These are phyloP conservation scores for Leccinum fallax DNA, from an alignment of 1,284 basidiomycete genomes.

Conservation along the genomic window DNA sequence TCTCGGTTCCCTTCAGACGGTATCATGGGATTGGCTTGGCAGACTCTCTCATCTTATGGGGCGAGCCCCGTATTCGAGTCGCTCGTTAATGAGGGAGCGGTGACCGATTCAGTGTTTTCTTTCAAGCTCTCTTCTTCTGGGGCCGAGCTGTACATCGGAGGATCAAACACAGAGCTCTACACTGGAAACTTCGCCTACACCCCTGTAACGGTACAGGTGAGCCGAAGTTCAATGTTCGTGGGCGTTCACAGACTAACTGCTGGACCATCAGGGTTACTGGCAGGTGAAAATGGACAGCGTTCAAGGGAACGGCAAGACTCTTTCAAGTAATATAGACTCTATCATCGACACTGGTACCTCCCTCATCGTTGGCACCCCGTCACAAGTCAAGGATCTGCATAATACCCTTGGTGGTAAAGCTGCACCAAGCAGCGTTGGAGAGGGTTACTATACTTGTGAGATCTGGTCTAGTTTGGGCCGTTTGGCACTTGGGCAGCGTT, in stretches of 20 bases:
- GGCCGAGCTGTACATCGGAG: constrained; percentile 46
- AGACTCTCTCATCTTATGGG: neutral
- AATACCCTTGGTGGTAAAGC: constrained; percentile 9
- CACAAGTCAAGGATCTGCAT: constrained; percentile 46
- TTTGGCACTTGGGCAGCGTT: neutral
- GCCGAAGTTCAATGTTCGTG: neutral
- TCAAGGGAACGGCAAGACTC: constrained; percentile 8
- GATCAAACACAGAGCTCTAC: constrained; percentile 24
- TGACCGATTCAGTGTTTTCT: constrained; percentile 34
- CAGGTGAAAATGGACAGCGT: constrained; percentile 29
- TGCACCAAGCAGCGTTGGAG: constrained; percentile 5
- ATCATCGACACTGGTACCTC: constrained; percentile 50
- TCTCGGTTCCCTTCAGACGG: neutral
- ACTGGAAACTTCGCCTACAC: constrained; percentile 20
- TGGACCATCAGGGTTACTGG: constrained; percentile 32
- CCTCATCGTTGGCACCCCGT: constrained; percentile 49
- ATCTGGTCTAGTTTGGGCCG: neutral
- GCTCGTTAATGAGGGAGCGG: neutral
- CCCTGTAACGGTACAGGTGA: constrained; percentile 17
- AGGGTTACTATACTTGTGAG: constrained; percentile 21
- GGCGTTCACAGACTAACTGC: neutral
- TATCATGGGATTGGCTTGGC: neutral
- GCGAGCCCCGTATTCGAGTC: neutral
- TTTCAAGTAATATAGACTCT: constrained; percentile 20
- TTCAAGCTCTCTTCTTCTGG: constrained; percentile 43